Evolutionary conservation across 164 flowering plant species (phyloP).

Genomic region (Chimonanthus praecox): DNA sequence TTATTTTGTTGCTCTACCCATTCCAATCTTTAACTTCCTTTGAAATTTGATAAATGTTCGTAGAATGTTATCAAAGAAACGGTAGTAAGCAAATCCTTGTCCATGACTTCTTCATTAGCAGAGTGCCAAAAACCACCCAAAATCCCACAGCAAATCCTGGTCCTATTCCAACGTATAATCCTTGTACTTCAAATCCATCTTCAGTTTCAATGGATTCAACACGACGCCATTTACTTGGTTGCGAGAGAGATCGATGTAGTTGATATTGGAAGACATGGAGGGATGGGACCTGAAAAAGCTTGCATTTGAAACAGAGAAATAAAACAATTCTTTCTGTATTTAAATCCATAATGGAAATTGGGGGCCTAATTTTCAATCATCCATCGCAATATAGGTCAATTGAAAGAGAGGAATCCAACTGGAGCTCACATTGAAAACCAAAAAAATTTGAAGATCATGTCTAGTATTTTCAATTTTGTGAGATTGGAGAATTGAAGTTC

Average conservation of each 20-base stretch:
- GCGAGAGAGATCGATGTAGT: conserved; percentile 3
- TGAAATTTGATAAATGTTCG: neutral
- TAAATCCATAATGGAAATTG: neutral
- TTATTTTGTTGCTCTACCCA: too few species aligned
- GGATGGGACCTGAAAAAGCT: conserved; percentile 10
- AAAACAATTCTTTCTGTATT: neutral
- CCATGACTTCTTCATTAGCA: conserved; percentile 1
- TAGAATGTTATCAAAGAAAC: neutral
- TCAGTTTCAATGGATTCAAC: neutral
- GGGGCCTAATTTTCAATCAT: neutral
- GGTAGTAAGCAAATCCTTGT: neutral
- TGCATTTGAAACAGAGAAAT: neutral
- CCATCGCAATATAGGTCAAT: neutral
- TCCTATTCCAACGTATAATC: neutral
- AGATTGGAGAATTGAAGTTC: neutral
- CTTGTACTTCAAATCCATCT: neutral
- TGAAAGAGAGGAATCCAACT: conserved; percentile 2
- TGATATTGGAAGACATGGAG: neutral
- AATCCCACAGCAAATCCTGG: conserved; percentile 4
- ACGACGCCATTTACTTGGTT: conserved; percentile 13
- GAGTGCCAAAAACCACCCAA: neutral
- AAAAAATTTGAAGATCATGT: neutral
- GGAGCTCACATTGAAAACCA: conserved; percentile 1
- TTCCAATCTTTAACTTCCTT: neutral
- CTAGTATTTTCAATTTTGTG: neutral